Percentiles rank a stretch among this genome's conserved stretches.
These are phyloP conservation scores for Hygrocybe punicea DNA, from an alignment of 768 basidiomycete species.

Conservation along the genomic window DNA sequence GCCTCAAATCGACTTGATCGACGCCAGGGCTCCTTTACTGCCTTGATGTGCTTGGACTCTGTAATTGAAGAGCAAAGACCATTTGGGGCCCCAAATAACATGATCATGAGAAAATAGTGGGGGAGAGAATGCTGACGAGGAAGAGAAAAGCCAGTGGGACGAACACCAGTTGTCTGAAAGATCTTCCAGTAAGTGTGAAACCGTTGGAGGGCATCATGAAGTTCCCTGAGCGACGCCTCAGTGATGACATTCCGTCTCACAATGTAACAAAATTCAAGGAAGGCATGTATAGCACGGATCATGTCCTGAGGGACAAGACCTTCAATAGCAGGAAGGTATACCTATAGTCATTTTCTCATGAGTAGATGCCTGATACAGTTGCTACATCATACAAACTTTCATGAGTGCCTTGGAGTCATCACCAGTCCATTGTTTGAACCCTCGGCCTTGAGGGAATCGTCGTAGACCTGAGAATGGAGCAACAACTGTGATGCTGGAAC, in stretches of 20 bases:
- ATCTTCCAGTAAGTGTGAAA: slow-evolving; percentile 16
- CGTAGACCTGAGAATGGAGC: slow-evolving; percentile 6
- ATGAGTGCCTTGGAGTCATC: slow-evolving; percentile 12
- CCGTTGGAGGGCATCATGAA: slow-evolving; percentile 3
- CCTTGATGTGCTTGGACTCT: slow-evolving; percentile 33
- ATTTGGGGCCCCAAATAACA: slow-evolving; percentile 25
- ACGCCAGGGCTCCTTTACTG: slow-evolving; percentile 37
- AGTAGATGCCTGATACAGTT: too few relatives aligned
- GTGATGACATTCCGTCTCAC: slow-evolving; percentile 13
- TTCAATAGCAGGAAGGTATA: slow-evolving; percentile 20
- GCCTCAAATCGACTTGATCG: slow-evolving; percentile 30
- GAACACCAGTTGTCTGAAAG: slow-evolving; percentile 11
- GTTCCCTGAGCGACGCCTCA: neutral
- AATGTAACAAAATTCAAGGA: slow-evolving; percentile 26
- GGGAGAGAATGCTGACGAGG: slow-evolving; percentile 25
- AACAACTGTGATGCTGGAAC: slow-evolving; percentile 5
- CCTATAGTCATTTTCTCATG: slow-evolving; percentile 8
- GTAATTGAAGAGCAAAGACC: slow-evolving; percentile 35
- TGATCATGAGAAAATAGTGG: slow-evolving; percentile 17
- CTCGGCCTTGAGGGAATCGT: slow-evolving; percentile 8
- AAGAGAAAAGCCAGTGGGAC: slow-evolving; percentile 14
- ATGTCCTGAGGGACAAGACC: slow-evolving; percentile 16
- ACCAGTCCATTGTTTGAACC: slow-evolving; percentile 12
- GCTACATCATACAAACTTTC: slow-evolving; percentile 7
- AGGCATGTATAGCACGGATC: slow-evolving; percentile 12